Evolutionary conservation across 257 asterid species (phyloP), one percentile per base, ranked within the genome.

Genomic region (Scutellaria baicalensis): DNA sequence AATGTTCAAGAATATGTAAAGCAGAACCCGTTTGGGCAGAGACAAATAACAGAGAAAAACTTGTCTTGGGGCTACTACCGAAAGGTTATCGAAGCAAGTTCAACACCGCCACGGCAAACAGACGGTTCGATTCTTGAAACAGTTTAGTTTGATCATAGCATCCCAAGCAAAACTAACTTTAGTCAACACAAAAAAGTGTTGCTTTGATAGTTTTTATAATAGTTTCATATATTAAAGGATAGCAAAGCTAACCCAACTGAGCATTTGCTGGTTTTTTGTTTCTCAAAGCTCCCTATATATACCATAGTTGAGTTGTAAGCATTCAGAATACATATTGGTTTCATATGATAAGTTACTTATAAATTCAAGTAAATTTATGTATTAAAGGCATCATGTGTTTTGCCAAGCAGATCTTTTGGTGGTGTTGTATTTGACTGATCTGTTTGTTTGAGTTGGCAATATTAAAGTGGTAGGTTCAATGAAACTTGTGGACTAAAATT

Each of bases 1-100:
- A 81, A 92, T 58, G 93, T 92, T 40, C 98, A 84, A 71, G 86
- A 82, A 50, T 92, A 86, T 18, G 89, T 92, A 6, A 73, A 82
- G 83, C 79, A 83, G 74, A 84, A 90, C 68, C 95, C 93, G 1
- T 84, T 86, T 49, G 98, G 98, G 16, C 91, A 92, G 70, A 80
- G 86, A 69, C 78, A 96, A 57, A 92, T 92, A 64, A 90, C 89
- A 0, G 93, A 90, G 35, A 84, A 62, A 38, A 81, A 88, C 57
- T 51, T 81, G 71, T 86, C 92, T 5, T 90, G 98, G 98, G 76
- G 88, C 39, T 90, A 62, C 82, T 92, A 90, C 77, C 84, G 51
- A 11, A 78, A 71, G 66, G 97, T 92, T 74, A 84, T 89, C 18
- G 79, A 68, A 71, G 89, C 86, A 5, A 62, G 69, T 66, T n/a